Conservation (phyloP, 345 rosid genomes). For the Alliaria petiolata region DNA sequence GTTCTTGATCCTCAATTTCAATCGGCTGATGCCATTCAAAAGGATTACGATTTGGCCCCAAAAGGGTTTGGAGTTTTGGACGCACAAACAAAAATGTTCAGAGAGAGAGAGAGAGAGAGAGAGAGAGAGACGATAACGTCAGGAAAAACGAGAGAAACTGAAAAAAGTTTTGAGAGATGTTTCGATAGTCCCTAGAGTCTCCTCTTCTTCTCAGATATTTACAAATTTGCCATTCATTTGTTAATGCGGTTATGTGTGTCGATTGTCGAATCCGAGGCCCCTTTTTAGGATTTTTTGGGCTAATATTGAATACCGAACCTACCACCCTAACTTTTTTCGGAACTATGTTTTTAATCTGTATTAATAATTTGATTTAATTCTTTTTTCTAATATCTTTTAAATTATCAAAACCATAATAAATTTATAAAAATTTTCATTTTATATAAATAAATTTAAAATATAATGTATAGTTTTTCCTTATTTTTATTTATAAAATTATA, state of each 20-base stretch:
- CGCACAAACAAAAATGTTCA: background rate
- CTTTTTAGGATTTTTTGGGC: too few relatives aligned
- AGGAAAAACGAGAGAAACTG: background rate
- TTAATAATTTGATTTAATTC: too few relatives aligned
- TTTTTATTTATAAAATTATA: too few relatives aligned
- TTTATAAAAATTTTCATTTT: too few relatives aligned
- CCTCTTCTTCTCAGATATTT: background rate
- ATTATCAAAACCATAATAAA: too few relatives aligned
- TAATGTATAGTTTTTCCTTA: too few relatives aligned
- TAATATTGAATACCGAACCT: too few relatives aligned
- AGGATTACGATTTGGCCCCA: background rate
- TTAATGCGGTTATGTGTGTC: background rate
- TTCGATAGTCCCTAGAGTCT: background rate
- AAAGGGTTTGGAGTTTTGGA: background rate
- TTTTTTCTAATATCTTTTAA: too few relatives aligned
- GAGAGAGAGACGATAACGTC: background rate
- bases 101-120: background rate
- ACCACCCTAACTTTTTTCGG: too few relatives aligned
- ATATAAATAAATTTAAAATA: too few relatives aligned
- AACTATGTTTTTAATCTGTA: too few relatives aligned
- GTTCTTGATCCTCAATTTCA: background rate
- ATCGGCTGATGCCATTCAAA: conserved; percentile 12
- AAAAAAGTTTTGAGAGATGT: background rate
- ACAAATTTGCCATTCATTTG: background rate
- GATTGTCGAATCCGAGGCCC: too few relatives aligned